Percentiles rank a stretch among this genome's conserved stretches.
phyloP scores from a whole-genome alignment of 345 rosid species.

The Luvunga scandens region DNA sequence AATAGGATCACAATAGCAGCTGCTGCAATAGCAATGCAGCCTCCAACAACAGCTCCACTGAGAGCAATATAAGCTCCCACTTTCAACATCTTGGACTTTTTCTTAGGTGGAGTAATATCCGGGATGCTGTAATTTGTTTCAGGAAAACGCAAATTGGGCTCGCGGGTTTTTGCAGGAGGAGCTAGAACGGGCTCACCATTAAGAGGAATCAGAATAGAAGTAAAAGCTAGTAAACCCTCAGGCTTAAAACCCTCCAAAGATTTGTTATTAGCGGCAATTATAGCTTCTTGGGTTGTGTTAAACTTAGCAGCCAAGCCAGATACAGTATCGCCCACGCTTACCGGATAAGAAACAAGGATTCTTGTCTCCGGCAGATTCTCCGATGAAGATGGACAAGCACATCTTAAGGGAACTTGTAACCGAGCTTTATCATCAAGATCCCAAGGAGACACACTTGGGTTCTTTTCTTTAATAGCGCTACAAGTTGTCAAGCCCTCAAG shows the following conservation, averaged over 20 bases:
- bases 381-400: slow-evolving; percentile 53
- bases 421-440: slow-evolving; percentile 38
- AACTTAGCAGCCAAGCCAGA: slow-evolving; percentile 52
- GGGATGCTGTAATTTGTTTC: slow-evolving; percentile 23
- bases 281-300: slow-evolving; percentile 61
- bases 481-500: slow-evolving; percentile 73
- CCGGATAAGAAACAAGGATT: slow-evolving; percentile 61
- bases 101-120: slow-evolving; percentile 26
- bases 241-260: slow-evolving; percentile 33
- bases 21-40: slow-evolving; percentile 51
- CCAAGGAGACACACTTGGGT: slow-evolving; percentile 47
- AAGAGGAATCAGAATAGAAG: slow-evolving; percentile 67
- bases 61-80: slow-evolving; percentile 50
- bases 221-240: slow-evolving; percentile 33
- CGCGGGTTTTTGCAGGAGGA: slow-evolving; percentile 31
- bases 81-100: slow-evolving; percentile 41
- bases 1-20: slow-evolving; percentile 42
- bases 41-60: slow-evolving; percentile 50
- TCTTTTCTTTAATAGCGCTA: slow-evolving; percentile 50
- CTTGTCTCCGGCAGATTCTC: slow-evolving; percentile 26
- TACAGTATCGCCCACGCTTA: slow-evolving; percentile 51
- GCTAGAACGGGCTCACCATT: slow-evolving; percentile 40
- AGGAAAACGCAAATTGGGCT: slow-evolving; percentile 37
- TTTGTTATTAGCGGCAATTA: slow-evolving; percentile 56
- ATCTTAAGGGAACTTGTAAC: slow-evolving; percentile 52